A percentile compares a stretch with the other conserved stretches of the same genome.
phyloP scores from a whole-genome alignment of 2,329 filamentous ascomycete genomes.

The Colletotrichum gigasporum region DNA sequence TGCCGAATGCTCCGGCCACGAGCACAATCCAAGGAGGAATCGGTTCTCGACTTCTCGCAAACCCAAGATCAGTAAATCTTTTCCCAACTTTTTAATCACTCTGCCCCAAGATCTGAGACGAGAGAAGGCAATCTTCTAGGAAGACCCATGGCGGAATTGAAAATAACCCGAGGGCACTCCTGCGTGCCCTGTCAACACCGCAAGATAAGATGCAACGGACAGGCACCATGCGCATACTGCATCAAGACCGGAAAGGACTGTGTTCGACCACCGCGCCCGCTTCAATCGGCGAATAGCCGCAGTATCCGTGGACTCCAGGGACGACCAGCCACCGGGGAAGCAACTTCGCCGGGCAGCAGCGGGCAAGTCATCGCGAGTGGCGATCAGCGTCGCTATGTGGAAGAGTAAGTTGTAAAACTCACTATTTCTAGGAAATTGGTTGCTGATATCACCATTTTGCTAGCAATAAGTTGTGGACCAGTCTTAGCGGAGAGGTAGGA shows the following conservation, averaged over 20 bases:
- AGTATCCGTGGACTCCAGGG: not conserved
- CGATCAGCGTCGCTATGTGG: slow-evolving; percentile 11
- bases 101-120: not conserved
- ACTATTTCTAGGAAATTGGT: accelerated
- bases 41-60: too few species aligned
- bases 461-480: slow-evolving; percentile 19
- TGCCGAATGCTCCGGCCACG: too few species aligned
- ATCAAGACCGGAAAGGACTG: slow-evolving; percentile 55
- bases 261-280: not conserved
- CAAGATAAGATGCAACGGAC: slow-evolving; percentile 70
- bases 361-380: not conserved
- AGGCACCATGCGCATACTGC: slow-evolving; percentile 67
- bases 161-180: slow-evolving; percentile 34
- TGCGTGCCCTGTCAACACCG: slow-evolving; percentile 67
- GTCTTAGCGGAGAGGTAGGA: slow-evolving; percentile 5
- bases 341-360: not conserved
- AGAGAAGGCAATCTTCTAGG: not conserved
- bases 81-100: not conserved
- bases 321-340: not conserved
- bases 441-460: not conserved
- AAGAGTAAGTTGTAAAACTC: not conserved
- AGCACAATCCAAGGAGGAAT: too few species aligned
- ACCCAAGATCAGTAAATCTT: too few species aligned
- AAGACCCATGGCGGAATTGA: not conserved
- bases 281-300: not conserved